phyloP scores from a whole-genome alignment of 108 stramenopile species.

The Tribonema minus region DNA sequence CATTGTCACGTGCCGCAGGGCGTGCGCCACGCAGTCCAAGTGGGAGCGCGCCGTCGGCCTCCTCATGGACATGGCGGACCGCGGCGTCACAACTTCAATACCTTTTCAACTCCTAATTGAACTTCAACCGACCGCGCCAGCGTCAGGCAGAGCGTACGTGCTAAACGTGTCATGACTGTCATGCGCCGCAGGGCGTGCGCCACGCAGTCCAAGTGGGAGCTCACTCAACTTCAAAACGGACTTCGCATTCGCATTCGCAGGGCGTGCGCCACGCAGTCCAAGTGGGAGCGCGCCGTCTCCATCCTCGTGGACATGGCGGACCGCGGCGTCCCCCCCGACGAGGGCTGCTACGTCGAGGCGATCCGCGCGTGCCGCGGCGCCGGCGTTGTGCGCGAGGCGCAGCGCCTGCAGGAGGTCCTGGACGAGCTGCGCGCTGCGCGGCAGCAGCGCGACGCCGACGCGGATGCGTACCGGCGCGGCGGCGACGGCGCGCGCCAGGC shows the following conservation, averaged over 20 bases:
- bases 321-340: not conserved
- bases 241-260: no score
- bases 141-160: no score
- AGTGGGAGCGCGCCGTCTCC: constrained; percentile 9
- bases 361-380: constrained; percentile 1
- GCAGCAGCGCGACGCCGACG: not conserved
- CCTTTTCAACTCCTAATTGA: no score
- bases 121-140: no score
- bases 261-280: not conserved
- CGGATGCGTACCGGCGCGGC: not conserved
- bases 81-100: no score
- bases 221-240: no score
- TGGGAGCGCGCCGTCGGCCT: constrained; percentile 10
- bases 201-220: constrained; percentile 3
- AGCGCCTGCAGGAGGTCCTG: not conserved
- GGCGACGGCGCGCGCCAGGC: no score
- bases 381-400: not conserved
- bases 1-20: not conserved
- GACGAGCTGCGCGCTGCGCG: not conserved
- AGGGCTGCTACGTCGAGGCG: constrained; percentile 3
- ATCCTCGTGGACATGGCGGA: constrained; percentile 2
- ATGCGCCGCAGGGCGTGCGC: constrained; percentile 3
- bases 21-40: constrained; percentile 1
- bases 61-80: not conserved
- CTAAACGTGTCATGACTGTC: no score